Evolutionary conservation across 352 stramenopile species (phyloP).

Genomic region (Globisporangium middletonii): DNA sequence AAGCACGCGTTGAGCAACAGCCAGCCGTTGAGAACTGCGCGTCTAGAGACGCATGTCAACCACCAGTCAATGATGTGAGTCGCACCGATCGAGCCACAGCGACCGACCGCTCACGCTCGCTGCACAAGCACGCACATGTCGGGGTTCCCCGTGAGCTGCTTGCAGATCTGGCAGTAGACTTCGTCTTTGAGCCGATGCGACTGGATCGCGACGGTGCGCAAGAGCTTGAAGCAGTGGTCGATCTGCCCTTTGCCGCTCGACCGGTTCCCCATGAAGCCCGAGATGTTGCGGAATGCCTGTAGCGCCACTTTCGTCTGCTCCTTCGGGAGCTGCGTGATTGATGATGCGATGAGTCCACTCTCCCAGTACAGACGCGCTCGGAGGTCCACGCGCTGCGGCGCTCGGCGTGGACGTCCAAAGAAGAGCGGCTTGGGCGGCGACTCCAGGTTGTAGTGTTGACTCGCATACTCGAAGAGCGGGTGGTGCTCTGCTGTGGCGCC

Average conservation of each 20-base stretch:
- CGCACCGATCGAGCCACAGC: neutral
- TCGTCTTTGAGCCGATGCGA: slow-evolving; percentile 64
- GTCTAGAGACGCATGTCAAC: slow-evolving; percentile 11
- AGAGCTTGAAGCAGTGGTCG: slow-evolving; percentile 69
- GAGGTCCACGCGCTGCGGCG: slow-evolving; percentile 28
- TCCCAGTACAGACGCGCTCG: slow-evolving; percentile 58
- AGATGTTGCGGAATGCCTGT: slow-evolving; percentile 70
- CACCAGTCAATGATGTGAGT: neutral
- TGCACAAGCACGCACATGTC: slow-evolving; percentile 19
- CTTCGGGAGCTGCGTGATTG: slow-evolving; percentile 40
- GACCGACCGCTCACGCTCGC: too few species aligned
- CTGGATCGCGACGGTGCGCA: slow-evolving; percentile 53
- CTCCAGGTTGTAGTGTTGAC: slow-evolving; percentile 28
- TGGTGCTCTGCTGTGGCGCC: slow-evolving; percentile 15
- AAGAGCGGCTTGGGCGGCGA: slow-evolving; percentile 18
- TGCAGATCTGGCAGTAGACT: slow-evolving; percentile 78
- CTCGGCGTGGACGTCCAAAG: slow-evolving; percentile 3
- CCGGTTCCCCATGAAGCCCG: slow-evolving; percentile 74
- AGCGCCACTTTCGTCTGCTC: slow-evolving; percentile 45
- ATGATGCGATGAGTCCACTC: slow-evolving; percentile 38
- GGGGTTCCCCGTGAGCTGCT: slow-evolving; percentile 66
- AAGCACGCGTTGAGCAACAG: slow-evolving; percentile 59
- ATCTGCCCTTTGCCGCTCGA: slow-evolving; percentile 48
- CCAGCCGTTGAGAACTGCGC: slow-evolving; percentile 58
- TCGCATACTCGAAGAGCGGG: slow-evolving; percentile 35